Conservation (phyloP, 2,329 filamentous ascomycete species). For the Raffaelea albimanens region DNA sequence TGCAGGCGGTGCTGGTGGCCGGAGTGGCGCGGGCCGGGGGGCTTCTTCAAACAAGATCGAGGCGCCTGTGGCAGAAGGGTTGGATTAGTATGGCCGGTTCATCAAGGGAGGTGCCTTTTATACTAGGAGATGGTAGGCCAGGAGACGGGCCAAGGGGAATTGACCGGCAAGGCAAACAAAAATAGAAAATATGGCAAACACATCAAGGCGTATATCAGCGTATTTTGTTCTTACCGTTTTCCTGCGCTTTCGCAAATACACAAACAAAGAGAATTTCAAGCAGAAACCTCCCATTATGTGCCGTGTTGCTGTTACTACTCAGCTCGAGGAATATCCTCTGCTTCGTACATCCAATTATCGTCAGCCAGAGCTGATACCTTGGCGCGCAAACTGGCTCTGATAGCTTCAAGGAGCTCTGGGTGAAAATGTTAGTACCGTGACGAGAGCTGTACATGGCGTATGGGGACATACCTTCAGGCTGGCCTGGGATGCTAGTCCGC, state of each 20-base stretch:
- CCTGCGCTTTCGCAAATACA: too few species aligned
- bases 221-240: too few species aligned
- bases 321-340: constrained; percentile 43
- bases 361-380: constrained; percentile 68
- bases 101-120: too few species aligned
- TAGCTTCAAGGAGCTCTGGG: constrained; percentile 58
- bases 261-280: not conserved
- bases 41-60: constrained; percentile 31
- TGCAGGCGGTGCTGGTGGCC: constrained; percentile 34
- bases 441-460: not conserved
- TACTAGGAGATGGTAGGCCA: too few species aligned
- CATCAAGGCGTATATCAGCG: too few species aligned
- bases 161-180: too few species aligned
- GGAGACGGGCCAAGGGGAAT: too few species aligned
- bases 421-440: too few species aligned
- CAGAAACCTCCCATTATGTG: not conserved
- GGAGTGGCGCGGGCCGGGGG: not conserved
- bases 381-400: constrained; percentile 59
- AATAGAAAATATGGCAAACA: not conserved
- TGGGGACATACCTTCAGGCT: constrained; percentile 50
- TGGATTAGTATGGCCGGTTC: constrained; percentile 35
- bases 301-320: constrained; percentile 16
- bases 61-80: constrained; percentile 45
- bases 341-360: constrained; percentile 87
- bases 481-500: constrained; percentile 45